Evolutionary conservation across 2,329 filamentous ascomycete species (phyloP), one percentile per base, ranked within the genome.

Genomic region (Aschersonia sp.): DNA sequence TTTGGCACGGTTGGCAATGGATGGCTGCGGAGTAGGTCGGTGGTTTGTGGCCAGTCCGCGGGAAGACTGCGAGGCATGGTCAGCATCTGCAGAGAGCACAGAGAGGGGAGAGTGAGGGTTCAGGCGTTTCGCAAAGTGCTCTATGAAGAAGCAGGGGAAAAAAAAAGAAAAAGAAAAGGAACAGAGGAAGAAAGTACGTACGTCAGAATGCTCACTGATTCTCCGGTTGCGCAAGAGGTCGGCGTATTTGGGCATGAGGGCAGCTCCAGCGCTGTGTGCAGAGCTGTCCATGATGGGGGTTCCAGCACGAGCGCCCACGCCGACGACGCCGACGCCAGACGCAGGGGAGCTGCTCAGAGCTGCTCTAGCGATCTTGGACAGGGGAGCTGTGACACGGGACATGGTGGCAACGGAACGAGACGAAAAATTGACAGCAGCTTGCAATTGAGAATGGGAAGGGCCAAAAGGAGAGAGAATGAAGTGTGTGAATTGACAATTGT

Each of bases 331-430:
- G 35, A 8, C 8, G 35, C 35, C 35, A 22, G 35, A 39, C 9
- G 35, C 4, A 39, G 69, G 59, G n/a, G 70, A 62, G 49, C 69
- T 63, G 57, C 64, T 62, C 52, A 74, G 56, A 8, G 22, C 22
- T 44, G 66, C 64, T 52, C 72, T 67, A 53, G 69, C 53, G 57
- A 76, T 64, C 62, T 73, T 74, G 58, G 65, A 59, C 53, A 68
- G 62, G 58, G 72, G 70, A 43, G 68, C 66, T 12, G 71, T 70
- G 51, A 76, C 64, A 58, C 73, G 64, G 44, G 72, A 72, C 67
- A 75, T 75, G 49, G 39, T 30, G 22, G 43, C 35, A 37, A 12
- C 35, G 12, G 35, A 2, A 9, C 8, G 35, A 9, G 35, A 3
- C 2, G 35, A 37, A 12, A 22, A 22, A 2, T 22, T 22, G 35